phyloP scores from a whole-genome alignment of 306 rosid species.

The Luffa acutangula region DNA sequence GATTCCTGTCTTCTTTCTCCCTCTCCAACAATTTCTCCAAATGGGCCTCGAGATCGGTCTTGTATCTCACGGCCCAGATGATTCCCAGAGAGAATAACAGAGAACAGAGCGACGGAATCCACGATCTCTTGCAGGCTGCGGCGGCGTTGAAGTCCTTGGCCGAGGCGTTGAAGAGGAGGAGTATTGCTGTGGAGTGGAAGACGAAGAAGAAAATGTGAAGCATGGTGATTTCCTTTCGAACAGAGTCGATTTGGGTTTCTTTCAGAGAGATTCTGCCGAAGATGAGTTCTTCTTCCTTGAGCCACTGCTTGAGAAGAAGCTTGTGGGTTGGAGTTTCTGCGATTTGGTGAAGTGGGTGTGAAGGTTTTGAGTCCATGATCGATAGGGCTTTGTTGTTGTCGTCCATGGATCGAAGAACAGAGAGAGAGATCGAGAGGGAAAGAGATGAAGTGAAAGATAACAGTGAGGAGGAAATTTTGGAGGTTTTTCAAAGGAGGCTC shows the following conservation, averaged over 20 bases:
- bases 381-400: slow-evolving; percentile 31
- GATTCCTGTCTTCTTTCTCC: slow-evolving; percentile 68
- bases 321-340: slow-evolving; percentile 86
- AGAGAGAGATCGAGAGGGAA: neutral
- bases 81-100: slow-evolving; percentile 56
- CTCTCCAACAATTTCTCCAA: slow-evolving; percentile 65
- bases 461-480: neutral
- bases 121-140: slow-evolving; percentile 44
- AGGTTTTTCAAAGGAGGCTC: slow-evolving; percentile 11
- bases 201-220: slow-evolving; percentile 88
- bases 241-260: slow-evolving; percentile 71
- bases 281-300: slow-evolving; percentile 82
- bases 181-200: slow-evolving; percentile 72
- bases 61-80: slow-evolving; percentile 81
- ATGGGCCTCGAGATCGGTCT: slow-evolving; percentile 71
- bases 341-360: slow-evolving; percentile 90
- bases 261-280: slow-evolving; percentile 52
- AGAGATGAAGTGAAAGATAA: neutral
- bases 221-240: slow-evolving; percentile 59
- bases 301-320: slow-evolving; percentile 97
- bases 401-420: slow-evolving; percentile 26
- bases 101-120: slow-evolving; percentile 82
- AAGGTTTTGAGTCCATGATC: slow-evolving; percentile 61
- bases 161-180: slow-evolving; percentile 62
- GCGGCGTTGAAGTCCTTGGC: slow-evolving; percentile 6